Evolutionary conservation across 805 yeast genomes (phyloP).

Genomic region (Debaryomyces castellii): DNA sequence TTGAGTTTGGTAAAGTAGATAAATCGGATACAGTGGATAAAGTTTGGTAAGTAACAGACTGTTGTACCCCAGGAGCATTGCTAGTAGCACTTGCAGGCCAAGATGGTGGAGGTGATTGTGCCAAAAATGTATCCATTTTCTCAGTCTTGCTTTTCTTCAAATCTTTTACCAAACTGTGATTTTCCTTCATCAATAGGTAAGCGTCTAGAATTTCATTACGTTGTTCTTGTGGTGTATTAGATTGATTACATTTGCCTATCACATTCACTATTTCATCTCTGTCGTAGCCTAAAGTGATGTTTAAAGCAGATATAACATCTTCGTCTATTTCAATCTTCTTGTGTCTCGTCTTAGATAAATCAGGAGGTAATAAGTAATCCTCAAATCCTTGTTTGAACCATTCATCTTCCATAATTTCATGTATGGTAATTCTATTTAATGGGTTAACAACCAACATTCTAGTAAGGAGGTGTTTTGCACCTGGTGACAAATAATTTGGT

Average conservation of each 20-base stretch:
- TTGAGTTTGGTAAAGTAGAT: slow-evolving; percentile 62
- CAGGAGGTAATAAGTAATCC: slow-evolving; percentile 70
- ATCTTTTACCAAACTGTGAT: slow-evolving; percentile 66
- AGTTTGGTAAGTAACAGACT: slow-evolving; percentile 46
- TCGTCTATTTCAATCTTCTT: slow-evolving; percentile 61
- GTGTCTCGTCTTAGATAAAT: slow-evolving; percentile 33
- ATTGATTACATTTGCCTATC: slow-evolving; percentile 49
- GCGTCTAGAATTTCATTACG: slow-evolving; percentile 82
- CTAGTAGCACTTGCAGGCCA: slow-evolving; percentile 30
- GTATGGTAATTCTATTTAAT: slow-evolving; percentile 86
- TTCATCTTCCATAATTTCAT: slow-evolving; percentile 88
- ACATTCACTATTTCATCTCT: slow-evolving; percentile 79
- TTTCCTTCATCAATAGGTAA: slow-evolving; percentile 78
- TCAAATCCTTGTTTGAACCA: slow-evolving; percentile 87
- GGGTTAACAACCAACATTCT: slow-evolving; percentile 95
- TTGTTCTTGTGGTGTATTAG: slow-evolving; percentile 28
- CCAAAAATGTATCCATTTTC: slow-evolving; percentile 56
- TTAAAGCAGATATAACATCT: slow-evolving; percentile 69
- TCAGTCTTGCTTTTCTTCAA: slow-evolving; percentile 53
- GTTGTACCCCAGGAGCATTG: slow-evolving; percentile 44
- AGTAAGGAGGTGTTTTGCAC: slow-evolving; percentile 79
- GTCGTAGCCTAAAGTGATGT: slow-evolving; percentile 86
- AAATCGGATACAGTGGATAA: slow-evolving; percentile 47
- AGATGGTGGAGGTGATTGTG: slow-evolving; percentile 61
- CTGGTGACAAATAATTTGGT: slow-evolving; percentile 82